Percentiles rank a stretch among this genome's conserved stretches.
These are phyloP conservation scores for Cryptococcus sp. DNA, from an alignment of 1,284 basidiomycete species.

Conservation along the genomic window DNA sequence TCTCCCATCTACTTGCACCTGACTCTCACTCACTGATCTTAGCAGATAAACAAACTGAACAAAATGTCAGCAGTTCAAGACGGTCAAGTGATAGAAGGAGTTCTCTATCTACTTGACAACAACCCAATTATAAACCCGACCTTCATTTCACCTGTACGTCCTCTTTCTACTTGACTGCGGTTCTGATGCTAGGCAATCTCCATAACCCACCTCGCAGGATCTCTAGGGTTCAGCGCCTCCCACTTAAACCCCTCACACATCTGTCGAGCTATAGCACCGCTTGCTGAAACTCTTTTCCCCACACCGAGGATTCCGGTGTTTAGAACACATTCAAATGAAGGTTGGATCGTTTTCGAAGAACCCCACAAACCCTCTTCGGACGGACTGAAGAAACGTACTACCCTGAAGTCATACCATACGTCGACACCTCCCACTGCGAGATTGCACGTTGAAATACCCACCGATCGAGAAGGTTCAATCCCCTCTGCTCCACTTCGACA, in stretches of 20 bases:
- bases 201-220: constrained; percentile 4
- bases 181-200: constrained; percentile 10
- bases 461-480: background rate
- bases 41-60: background rate
- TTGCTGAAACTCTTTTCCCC: constrained; percentile 7
- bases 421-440: too few relatives aligned
- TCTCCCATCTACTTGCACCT: too few relatives aligned
- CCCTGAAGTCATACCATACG: too few relatives aligned
- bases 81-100: background rate
- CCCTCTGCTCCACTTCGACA: background rate
- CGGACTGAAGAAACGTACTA: background rate
- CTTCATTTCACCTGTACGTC: background rate
- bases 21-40: too few relatives aligned
- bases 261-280: background rate
- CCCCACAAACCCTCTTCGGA: too few relatives aligned
- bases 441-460: background rate
- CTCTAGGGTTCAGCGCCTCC: background rate
- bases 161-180: background rate
- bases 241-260: background rate
- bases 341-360: constrained; percentile 14
- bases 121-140: background rate
- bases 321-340: background rate
- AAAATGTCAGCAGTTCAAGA: background rate
- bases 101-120: background rate
- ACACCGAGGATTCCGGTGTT: background rate